Evolutionary conservation across 208 protist species (phyloP).

Genomic region (Trypanosoma avium): DNA sequence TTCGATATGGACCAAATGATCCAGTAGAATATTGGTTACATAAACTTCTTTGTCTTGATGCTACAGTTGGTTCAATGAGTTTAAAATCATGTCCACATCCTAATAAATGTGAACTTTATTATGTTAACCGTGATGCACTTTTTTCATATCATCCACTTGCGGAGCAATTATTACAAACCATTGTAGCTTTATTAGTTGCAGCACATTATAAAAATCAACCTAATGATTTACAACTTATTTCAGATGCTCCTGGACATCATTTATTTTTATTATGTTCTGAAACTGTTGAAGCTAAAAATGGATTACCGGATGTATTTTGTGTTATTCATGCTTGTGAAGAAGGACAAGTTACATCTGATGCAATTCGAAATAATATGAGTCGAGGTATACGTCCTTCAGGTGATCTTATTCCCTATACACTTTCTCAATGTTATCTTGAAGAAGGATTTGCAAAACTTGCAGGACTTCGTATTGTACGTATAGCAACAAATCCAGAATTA

Average conservation of each 20-base stretch:
- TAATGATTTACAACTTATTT: constrained; percentile 99
- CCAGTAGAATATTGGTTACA: constrained; percentile 98
- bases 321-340: constrained; percentile 98
- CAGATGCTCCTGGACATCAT: constrained; percentile 98
- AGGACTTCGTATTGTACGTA: constrained; percentile 97
- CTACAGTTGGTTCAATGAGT: constrained; percentile 52
- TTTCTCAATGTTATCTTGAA: constrained; percentile 97
- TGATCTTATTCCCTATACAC: constrained; percentile 99
- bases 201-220: constrained; percentile 99
- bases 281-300: constrained; percentile 30
- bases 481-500: constrained; percentile 98
- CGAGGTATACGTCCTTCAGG: constrained; percentile 94
- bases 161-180: constrained; percentile 93
- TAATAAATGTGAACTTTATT: constrained; percentile 96
- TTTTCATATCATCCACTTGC: constrained; percentile 98
- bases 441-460: constrained; percentile 94
- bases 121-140: constrained; percentile 98
- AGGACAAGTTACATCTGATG: constrained; percentile 92
- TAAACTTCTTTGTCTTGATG: constrained; percentile 98
- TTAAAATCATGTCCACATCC: constrained; percentile 89
- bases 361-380: constrained; percentile 80
- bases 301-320: constrained; percentile 96
- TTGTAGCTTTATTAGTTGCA: constrained; percentile 96
- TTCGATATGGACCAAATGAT: constrained; percentile 97
- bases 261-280: constrained; percentile 97